Base-by-base conservation (phyloP, 2,329 filamentous ascomycete genomes). In the Chrysoporthe cubensis region DNA sequence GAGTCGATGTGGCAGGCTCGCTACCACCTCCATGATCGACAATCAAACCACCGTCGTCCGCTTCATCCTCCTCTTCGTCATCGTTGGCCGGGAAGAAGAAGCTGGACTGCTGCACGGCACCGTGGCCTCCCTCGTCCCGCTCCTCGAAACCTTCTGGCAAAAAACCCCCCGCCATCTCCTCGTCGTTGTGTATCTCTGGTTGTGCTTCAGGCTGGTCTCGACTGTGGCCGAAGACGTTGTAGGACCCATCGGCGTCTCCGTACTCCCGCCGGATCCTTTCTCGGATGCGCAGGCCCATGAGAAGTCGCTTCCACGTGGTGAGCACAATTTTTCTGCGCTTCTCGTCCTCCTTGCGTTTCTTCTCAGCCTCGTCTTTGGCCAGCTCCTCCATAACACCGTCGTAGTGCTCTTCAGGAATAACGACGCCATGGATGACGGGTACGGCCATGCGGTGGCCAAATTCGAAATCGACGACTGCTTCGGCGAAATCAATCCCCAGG, bases 401-500 rank as follows among this genome's bases (percentile, higher is more conserved):
- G 69, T 92, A 87, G 72, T 97, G 86, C 78, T 97, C 94, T 70
- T 89, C 87, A 0, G 95, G 93, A 1, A 97, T 87, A 0, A 99
- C 94, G 0, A 97, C 93, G 0, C 95, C 96, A 65, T 92, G 91
- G 40, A 98, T 91, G 0, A 97, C 89, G 0, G 96, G 96, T 0
- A 98, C 93, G 5, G 96, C 96, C 85, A 96, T 94, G 69, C 96
- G 91, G 73, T 96, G 91, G 0, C 95, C 95, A 76, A 98, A 99
- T 76, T 99, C 96, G 76, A 99, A 99, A 1, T 93, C 96, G 0
- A 94, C 94, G 2, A 97, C 96, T 1, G 96, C 96, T 78, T 98
- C 96, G 0, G 96, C 96, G 73, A 90, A 96, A 75, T 97, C 94
- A 48, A 98, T 91, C 4, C 88, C 88, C 0, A 99, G 83, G 70